Evolutionary conservation across 805 yeast genomes (phyloP).

Genomic region (Starmerella kuoi): DNA sequence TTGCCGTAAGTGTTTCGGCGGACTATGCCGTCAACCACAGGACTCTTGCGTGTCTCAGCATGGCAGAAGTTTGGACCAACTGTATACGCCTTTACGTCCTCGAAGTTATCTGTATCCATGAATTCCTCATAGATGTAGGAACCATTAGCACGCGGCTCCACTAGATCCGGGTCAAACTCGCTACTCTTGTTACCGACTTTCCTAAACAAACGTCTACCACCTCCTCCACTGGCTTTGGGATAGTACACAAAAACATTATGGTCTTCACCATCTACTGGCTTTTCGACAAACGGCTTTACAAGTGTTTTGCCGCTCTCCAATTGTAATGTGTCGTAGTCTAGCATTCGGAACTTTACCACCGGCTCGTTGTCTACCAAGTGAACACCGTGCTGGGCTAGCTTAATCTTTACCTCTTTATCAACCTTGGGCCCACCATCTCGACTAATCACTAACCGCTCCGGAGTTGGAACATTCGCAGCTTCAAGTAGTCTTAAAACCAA

Average conservation of each 20-base stretch:
- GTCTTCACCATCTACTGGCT: conserved; percentile 98
- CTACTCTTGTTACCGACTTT: conserved; percentile 95
- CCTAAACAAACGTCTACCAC: conserved; percentile 87
- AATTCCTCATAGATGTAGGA: conserved; percentile 86
- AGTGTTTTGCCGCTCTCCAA: conserved; percentile 47
- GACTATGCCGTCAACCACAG: conserved; percentile 98
- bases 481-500: conserved; percentile 68
- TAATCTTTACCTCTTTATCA: conserved; percentile 50
- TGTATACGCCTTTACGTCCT: conserved; percentile 96
- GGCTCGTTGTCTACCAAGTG: conserved; percentile 46
- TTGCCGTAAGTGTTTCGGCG: conserved; percentile 95
- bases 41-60: conserved; percentile 96
- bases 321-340: conserved; percentile 74
- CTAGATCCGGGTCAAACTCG: conserved; percentile 77
- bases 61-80: conserved; percentile 87
- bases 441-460: conserved; percentile 73
- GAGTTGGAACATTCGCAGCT: conserved; percentile 78
- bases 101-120: conserved; percentile 96
- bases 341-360: conserved; percentile 57
- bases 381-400: conserved; percentile 52
- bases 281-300: conserved; percentile 89
- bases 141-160: conserved; percentile 72
- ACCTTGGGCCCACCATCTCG: conserved; percentile 95
- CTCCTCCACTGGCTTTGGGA: conserved; percentile 83
- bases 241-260: conserved; percentile 92